Conservation (phyloP, 345 rosid species). For the Brassica rapa region DNA sequence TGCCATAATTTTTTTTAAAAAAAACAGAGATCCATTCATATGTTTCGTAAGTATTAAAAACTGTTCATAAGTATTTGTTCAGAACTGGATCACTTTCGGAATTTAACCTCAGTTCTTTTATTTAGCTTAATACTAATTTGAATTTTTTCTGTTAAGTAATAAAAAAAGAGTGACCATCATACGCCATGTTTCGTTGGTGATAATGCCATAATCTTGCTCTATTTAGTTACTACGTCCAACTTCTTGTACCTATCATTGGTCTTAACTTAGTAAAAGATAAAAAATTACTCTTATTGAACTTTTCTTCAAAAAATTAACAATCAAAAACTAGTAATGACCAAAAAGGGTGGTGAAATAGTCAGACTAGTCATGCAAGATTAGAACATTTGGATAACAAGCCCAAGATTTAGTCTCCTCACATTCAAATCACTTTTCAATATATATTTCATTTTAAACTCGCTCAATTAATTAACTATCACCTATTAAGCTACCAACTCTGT, state of each 20-base stretch:
- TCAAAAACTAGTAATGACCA: neutral
- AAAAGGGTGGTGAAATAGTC: constrained; percentile 28
- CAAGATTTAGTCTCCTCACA: constrained; percentile 16
- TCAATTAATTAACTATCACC: neutral
- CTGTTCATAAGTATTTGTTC: neutral
- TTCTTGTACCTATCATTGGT: neutral
- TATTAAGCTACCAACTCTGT: constrained; percentile 33
- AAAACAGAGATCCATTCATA: neutral
- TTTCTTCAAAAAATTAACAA: neutral
- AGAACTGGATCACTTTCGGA: neutral
- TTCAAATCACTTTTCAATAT: constrained; percentile 4
- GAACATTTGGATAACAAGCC: constrained; percentile 24
- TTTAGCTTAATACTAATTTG: neutral
- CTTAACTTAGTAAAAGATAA: neutral
- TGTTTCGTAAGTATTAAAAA: neutral
- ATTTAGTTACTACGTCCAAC: neutral
- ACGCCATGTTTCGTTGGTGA: neutral
- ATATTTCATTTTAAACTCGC: neutral
- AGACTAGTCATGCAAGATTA: constrained; percentile 23
- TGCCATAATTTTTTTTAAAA: neutral
- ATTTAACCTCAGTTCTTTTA: neutral
- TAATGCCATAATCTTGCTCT: neutral
- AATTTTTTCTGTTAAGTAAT: neutral
- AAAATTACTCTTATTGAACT: neutral
- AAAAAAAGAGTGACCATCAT: neutral